Base-by-base conservation (phyloP, 2,329 filamentous ascomycete species). In the Paecilomyces variotii region DNA sequence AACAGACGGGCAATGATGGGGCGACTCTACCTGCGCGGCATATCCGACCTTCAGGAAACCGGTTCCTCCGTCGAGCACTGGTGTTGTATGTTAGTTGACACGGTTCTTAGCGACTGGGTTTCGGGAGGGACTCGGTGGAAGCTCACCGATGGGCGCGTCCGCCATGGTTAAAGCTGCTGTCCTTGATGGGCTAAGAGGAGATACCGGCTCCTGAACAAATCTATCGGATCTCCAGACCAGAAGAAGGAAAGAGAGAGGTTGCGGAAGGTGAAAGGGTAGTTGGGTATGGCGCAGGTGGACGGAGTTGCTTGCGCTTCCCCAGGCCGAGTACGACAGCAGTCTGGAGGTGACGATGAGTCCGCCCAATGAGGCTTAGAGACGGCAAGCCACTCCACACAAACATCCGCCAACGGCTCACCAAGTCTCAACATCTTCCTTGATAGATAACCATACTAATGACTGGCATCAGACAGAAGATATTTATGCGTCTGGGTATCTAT, bases 21-120 rank as follows among this genome's bases (percentile, higher is more conserved):
- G 58, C 45, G n/a, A 58, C 64, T 79, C 67, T 78, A 88, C 86
- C 80, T 88, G 92, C 72, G 89, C 94, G 72, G 94, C 94, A 82
- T 97, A 99, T 77, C 94, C 94, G 80, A 96, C 94, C 81, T 99
- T 99, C 78, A 99, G 88, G 84, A 99, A 99, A 79, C 94, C 94
- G 74, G 94, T 99, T 79, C 94, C 94, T 84, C 94, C 94, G 83
- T 99, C 94, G 84, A 99, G 93, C 75, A 99, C 94, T 97, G 74
- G 58, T 62, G 60, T 61, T 63, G 55, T 51, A 56, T 56, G 69
- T 72, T 68, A 73, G 69, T 64, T 66, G 65, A 66, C 61, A 66
- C 62, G 60, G 60, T 45, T 56, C 60, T 59, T 30, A 53, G 56
- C 26, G 53, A 53, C 51, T 60, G 54, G 57, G 54, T 59, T n/a